Conservation (phyloP, 2,329 filamentous ascomycete species). For the Dactylellina haptotyla region DNA sequence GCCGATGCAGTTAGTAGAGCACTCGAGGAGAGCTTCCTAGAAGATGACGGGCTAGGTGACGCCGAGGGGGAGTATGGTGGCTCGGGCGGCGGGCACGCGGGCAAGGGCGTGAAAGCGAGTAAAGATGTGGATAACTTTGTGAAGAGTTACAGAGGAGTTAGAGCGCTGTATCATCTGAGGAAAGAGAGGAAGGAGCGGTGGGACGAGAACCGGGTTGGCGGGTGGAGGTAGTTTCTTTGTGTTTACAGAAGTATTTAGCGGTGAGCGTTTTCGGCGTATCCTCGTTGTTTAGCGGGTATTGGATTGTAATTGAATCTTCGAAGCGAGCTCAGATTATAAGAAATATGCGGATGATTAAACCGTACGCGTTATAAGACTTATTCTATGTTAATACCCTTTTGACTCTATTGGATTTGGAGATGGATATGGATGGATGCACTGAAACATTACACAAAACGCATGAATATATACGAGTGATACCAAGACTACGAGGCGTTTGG, state of each 20-base stretch:
- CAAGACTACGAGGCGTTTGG: no score
- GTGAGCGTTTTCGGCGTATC: not conserved
- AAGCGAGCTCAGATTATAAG: no score
- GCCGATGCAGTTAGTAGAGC: slow-evolving; percentile 82
- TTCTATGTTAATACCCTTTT: no score
- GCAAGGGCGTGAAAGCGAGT: slow-evolving; percentile 72
- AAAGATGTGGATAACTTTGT: slow-evolving; percentile 88
- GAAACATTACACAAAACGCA: no score
- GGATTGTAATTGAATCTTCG: no score
- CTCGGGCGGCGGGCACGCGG: slow-evolving; percentile 56
- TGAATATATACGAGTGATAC: no score
- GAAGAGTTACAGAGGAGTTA: slow-evolving; percentile 79
- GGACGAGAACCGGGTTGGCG: slow-evolving; percentile 94
- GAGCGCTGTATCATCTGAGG: slow-evolving; percentile 79
- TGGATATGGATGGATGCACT: no score
- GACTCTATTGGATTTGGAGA: no score
- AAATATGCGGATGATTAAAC: no score
- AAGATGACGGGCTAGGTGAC: slow-evolving; percentile 64
- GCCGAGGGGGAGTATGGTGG: slow-evolving; percentile 56
- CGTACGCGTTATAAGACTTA: no score
- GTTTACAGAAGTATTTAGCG: not conserved
- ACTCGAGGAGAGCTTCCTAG: slow-evolving; percentile 92
- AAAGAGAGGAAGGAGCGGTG: slow-evolving; percentile 89
- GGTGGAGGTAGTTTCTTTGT: slow-evolving; percentile 72
- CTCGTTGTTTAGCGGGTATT: no score